These are phyloP conservation scores for Neurospora africana DNA, from an alignment of 495 filamentous ascomycete genomes.

Conservation along the genomic window DNA sequence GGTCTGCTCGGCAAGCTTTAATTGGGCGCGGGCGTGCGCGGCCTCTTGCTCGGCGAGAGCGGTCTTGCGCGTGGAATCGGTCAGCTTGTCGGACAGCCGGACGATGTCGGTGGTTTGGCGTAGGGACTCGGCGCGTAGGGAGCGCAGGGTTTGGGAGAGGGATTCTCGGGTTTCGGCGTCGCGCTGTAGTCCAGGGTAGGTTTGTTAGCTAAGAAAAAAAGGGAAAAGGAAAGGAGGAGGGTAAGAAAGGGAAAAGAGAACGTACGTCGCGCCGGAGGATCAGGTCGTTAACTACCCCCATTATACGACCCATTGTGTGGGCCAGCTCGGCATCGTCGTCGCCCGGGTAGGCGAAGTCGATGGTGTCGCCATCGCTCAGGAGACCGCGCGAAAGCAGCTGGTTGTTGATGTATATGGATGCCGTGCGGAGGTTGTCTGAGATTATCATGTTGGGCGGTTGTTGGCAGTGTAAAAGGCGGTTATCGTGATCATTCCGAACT, in stretches of 20 bases:
- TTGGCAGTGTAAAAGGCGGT: background rate
- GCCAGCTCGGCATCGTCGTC: constrained; percentile 52
- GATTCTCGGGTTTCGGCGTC: constrained; percentile 78
- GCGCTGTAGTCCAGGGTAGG: constrained; percentile 41
- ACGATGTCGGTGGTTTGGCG: constrained; percentile 52
- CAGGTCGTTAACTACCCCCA: constrained; percentile 87
- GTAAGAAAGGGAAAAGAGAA: constrained; percentile 2
- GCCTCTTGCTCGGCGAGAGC: constrained; percentile 66
- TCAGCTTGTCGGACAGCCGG: constrained; percentile 54
- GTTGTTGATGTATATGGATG: constrained; percentile 94
- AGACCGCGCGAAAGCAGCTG: constrained; percentile 82
- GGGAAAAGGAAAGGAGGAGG: background rate
- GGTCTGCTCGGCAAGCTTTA: constrained; percentile 60
- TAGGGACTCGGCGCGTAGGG: constrained; percentile 58
- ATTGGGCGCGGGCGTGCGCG: constrained; percentile 53
- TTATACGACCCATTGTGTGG: constrained; percentile 71
- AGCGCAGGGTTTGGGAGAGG: constrained; percentile 67
- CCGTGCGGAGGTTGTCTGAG: constrained; percentile 67
- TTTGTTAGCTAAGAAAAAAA: background rate
- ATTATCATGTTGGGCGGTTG: constrained; percentile 49
- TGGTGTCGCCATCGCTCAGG: constrained; percentile 68
- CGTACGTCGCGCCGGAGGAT: constrained; percentile 72
- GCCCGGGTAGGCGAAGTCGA: constrained; percentile 72
- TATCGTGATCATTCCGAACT: background rate
- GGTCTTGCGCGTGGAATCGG: constrained; percentile 64